These are phyloP conservation scores for Gentiana dahurica DNA, from an alignment of 257 asterid genomes.

Conservation along the genomic window DNA sequence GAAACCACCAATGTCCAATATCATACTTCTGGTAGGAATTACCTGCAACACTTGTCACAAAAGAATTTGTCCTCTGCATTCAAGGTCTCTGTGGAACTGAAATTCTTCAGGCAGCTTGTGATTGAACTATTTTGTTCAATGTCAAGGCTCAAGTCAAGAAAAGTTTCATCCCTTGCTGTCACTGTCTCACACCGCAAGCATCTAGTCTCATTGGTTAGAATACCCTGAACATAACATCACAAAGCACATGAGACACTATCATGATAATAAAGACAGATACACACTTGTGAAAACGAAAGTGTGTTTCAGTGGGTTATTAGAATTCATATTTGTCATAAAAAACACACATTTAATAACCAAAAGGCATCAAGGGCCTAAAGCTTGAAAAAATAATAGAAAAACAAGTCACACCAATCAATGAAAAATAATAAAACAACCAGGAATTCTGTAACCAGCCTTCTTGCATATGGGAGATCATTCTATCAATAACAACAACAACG, in stretches of 20 bases:
- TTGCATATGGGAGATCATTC: not conserved
- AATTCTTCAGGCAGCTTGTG: slow-evolving; percentile 91
- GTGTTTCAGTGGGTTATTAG: not conserved
- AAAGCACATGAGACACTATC: slow-evolving; percentile 5
- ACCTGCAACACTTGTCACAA: slow-evolving; percentile 92
- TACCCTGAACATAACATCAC: slow-evolving; percentile 43
- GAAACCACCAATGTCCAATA: too few species aligned
- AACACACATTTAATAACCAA: too few species aligned
- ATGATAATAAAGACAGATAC: not conserved
- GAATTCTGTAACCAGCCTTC: slow-evolving; percentile 1
- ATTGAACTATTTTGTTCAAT: slow-evolving; percentile 94
- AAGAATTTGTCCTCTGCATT: slow-evolving; percentile 85
- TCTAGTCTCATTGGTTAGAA: slow-evolving; percentile 79
- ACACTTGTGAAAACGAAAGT: not conserved
- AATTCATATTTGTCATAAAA: too few species aligned
- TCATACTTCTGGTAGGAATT: not conserved
- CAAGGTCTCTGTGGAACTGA: slow-evolving; percentile 86
- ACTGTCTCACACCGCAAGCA: slow-evolving; percentile 89
- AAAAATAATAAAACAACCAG: not conserved
- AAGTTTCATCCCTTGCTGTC: slow-evolving; percentile 90
- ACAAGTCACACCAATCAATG: too few species aligned
- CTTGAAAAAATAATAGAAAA: too few species aligned
- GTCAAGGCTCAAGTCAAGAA: slow-evolving; percentile 83
- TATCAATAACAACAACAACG: too few species aligned
- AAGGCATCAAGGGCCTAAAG: too few species aligned